Conservation (phyloP, 2,329 filamentous ascomycete genomes). For the Diaporthe vexans region DNA sequence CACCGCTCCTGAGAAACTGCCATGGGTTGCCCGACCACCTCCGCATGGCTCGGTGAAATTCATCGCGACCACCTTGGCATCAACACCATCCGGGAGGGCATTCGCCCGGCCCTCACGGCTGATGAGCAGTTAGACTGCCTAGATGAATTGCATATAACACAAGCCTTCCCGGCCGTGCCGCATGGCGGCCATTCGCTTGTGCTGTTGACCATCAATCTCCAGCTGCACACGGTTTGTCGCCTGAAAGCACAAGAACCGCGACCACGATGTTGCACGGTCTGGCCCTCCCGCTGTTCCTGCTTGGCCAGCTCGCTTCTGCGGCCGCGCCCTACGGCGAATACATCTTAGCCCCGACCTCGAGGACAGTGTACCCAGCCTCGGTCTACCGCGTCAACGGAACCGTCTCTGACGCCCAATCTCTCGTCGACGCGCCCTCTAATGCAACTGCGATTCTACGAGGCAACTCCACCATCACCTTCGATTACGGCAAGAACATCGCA, state of each 20-base stretch:
- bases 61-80: slow-evolving; percentile 20
- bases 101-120: neutral
- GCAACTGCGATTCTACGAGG: slow-evolving; percentile 25
- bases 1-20: neutral
- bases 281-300: neutral
- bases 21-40: slow-evolving; percentile 9
- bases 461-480: slow-evolving; percentile 53
- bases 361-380: slow-evolving; percentile 40
- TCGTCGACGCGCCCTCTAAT: slow-evolving; percentile 43
- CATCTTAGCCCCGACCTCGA: slow-evolving; percentile 43
- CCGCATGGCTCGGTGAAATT: slow-evolving; percentile 25
- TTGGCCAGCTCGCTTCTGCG: slow-evolving; percentile 14
- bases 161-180: neutral
- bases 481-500: slow-evolving; percentile 56
- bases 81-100: slow-evolving; percentile 10
- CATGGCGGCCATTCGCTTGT: too few relatives aligned
- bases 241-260: neutral
- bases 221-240: neutral
- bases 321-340: slow-evolving; percentile 42
- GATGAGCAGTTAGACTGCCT: neutral
- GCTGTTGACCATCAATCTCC: neutral
- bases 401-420: slow-evolving; percentile 40
- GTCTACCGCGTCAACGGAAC: slow-evolving; percentile 43
- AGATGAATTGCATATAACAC: neutral
- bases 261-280: slow-evolving; percentile 16